A percentile compares a stretch with the other conserved stretches of the same genome.
phyloP scores from a whole-genome alignment of 306 rosid genomes.

The Styphnolobium japonicum region DNA sequence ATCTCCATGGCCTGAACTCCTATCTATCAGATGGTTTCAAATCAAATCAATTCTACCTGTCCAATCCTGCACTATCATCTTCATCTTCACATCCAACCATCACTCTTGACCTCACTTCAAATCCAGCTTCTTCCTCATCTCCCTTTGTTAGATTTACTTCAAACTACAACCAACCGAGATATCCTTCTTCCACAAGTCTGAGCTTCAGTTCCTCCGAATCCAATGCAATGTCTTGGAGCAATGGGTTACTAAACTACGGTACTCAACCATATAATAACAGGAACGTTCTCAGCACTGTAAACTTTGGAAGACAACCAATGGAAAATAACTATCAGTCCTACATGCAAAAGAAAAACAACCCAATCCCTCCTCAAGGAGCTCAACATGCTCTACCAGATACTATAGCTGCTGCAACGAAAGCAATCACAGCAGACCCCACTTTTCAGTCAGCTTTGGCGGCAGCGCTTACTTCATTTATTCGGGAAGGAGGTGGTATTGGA shows the following conservation, averaged over 20 bases:
- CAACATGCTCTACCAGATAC: conserved; percentile 39
- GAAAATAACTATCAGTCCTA: conserved; percentile 41
- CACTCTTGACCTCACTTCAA: conserved; percentile 88
- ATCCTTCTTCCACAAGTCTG: conserved; percentile 48
- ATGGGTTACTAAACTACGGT: conserved; percentile 43
- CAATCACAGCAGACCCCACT: conserved; percentile 73
- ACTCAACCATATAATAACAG: conserved; percentile 32
- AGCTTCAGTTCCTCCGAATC: conserved; percentile 57
- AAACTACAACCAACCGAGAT: conserved; percentile 44
- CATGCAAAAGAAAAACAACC: conserved; percentile 40
- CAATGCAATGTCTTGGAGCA: conserved; percentile 51
- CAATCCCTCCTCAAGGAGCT: background rate
- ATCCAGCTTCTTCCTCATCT: conserved; percentile 46
- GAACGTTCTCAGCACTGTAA: conserved; percentile 35
- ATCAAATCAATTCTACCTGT: conserved; percentile 53
- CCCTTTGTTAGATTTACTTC: conserved; percentile 49
- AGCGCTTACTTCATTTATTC: conserved; percentile 69
- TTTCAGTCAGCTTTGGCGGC: conserved; percentile 88
- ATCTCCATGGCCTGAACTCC: conserved; percentile 55
- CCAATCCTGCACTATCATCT: conserved; percentile 55
- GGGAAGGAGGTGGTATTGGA: conserved; percentile 29
- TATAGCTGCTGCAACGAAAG: conserved; percentile 91
- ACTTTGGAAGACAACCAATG: conserved; percentile 46
- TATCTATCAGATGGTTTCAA: conserved; percentile 54
- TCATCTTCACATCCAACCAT: conserved; percentile 74